Conservation (phyloP, 805 yeast species). For the Wickerhamomyces subpelliculosus region DNA sequence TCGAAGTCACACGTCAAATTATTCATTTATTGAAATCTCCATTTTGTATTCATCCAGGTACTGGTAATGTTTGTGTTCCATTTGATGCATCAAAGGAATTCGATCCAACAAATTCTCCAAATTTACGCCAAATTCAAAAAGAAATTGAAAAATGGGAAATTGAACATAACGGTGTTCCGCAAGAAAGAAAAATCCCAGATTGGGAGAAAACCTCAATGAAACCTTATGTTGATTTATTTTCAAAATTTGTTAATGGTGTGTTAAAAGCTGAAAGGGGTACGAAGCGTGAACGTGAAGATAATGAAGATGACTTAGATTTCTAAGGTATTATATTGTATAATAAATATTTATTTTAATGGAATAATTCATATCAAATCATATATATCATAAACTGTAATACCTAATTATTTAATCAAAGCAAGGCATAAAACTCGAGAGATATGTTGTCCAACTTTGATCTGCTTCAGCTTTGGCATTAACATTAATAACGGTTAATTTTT, state of each 20-base stretch:
- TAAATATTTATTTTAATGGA: not conserved
- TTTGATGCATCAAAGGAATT: slow-evolving; percentile 46
- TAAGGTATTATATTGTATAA: not conserved
- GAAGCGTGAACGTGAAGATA: slow-evolving; percentile 36
- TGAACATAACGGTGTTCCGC: slow-evolving; percentile 10
- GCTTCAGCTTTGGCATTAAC: slow-evolving; percentile 5
- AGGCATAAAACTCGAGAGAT: slow-evolving; percentile 6
- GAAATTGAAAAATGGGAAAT: slow-evolving; percentile 52
- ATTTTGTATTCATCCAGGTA: slow-evolving; percentile 93
- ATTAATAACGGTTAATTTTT: slow-evolving; percentile 11
- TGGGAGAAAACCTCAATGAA: slow-evolving; percentile 63
- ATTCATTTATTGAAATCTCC: slow-evolving; percentile 94
- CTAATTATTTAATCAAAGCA: slow-evolving; percentile 1
- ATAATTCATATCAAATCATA: not conserved
- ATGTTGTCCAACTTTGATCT: slow-evolving; percentile 2
- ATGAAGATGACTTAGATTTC: slow-evolving; percentile 15
- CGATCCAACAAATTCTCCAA: slow-evolving; percentile 78
- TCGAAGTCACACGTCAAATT: slow-evolving; percentile 83
- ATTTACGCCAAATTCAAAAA: slow-evolving; percentile 51
- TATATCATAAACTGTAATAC: not conserved
- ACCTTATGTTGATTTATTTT: slow-evolving; percentile 64
- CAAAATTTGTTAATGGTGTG: slow-evolving; percentile 50
- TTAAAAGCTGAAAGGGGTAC: slow-evolving; percentile 43
- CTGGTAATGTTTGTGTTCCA: slow-evolving; percentile 94
- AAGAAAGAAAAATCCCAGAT: slow-evolving; percentile 26